These are phyloP conservation scores for Hypoxylon sp. DNA, from an alignment of 2,329 filamentous ascomycete species.

Conservation along the genomic window DNA sequence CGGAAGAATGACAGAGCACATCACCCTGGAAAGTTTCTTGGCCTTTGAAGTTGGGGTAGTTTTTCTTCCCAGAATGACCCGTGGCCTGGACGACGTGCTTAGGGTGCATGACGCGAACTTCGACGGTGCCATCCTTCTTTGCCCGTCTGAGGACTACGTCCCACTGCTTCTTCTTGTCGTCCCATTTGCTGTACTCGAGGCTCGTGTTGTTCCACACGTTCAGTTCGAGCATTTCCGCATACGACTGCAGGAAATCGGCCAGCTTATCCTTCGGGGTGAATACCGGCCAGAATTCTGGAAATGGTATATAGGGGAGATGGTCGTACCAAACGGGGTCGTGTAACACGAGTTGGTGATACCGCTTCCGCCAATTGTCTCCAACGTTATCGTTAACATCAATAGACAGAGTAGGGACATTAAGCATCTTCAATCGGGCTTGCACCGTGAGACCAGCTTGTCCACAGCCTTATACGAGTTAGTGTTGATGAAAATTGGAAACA, in stretches of 20 bases:
- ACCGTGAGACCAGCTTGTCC: conserved; percentile 64
- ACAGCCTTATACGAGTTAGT: conserved; percentile 51
- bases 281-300: conserved; percentile 69
- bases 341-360: conserved; percentile 65
- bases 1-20: conserved; percentile 63
- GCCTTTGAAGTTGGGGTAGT: conserved; percentile 65
- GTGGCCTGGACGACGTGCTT: conserved; percentile 73
- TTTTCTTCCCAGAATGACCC: conserved; percentile 73
- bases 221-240: conserved; percentile 68
- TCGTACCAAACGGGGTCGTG: conserved; percentile 70
- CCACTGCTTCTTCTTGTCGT: conserved; percentile 61
- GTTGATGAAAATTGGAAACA: neutral
- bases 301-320: conserved; percentile 67
- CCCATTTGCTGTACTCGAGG: conserved; percentile 56
- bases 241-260: conserved; percentile 69
- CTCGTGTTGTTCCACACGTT: conserved; percentile 68
- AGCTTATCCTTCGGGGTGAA: conserved; percentile 75
- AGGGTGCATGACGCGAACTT: conserved; percentile 65
- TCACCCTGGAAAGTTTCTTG: conserved; percentile 61
- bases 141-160: conserved; percentile 52
- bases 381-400: conserved; percentile 61
- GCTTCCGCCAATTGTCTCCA: conserved; percentile 68
- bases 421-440: conserved; percentile 63
- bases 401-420: conserved; percentile 59
- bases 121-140: conserved; percentile 43